Percentiles rank a stretch among this genome's conserved stretches.
These are phyloP conservation scores for Linnemannia elongata DNA, from an alignment of 192 early-diverging fungal genomes.

Conservation along the genomic window DNA sequence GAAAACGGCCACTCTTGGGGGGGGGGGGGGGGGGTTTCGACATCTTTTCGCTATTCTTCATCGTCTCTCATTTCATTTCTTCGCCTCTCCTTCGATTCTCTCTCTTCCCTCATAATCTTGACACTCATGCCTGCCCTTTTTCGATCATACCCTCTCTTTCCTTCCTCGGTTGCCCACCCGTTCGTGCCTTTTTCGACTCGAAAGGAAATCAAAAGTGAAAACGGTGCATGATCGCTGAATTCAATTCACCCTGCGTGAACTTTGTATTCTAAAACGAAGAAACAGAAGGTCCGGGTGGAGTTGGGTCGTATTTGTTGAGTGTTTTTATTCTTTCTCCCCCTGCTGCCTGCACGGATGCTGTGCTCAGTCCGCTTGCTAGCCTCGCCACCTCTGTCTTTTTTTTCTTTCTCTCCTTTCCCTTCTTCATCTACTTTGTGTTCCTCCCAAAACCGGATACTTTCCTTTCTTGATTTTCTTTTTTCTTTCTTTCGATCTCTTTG, in stretches of 20 bases:
- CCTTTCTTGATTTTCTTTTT: background rate
- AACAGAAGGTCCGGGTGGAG: background rate
- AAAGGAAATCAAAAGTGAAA: background rate
- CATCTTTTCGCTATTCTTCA: background rate
- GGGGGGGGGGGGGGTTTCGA: background rate
- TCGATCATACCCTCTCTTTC: background rate
- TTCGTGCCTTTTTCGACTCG: background rate
- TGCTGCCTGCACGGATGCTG: background rate
- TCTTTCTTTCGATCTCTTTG: background rate
- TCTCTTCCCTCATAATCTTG: background rate
- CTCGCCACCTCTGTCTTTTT: background rate
- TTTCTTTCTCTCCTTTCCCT: background rate
- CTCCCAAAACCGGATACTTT: no score
- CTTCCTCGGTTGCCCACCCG: background rate
- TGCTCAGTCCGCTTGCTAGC: constrained; percentile 4
- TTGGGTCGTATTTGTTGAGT: background rate
- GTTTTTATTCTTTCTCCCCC: background rate
- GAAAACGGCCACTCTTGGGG: background rate
- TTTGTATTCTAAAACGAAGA: background rate
- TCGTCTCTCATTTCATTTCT: background rate
- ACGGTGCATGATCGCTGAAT: background rate
- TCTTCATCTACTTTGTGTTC: background rate
- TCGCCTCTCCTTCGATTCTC: background rate
- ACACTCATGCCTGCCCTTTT: background rate
- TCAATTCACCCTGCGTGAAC: background rate